Conservation (phyloP, 768 basidiomycete species). For the Crucibulum laeve region DNA sequence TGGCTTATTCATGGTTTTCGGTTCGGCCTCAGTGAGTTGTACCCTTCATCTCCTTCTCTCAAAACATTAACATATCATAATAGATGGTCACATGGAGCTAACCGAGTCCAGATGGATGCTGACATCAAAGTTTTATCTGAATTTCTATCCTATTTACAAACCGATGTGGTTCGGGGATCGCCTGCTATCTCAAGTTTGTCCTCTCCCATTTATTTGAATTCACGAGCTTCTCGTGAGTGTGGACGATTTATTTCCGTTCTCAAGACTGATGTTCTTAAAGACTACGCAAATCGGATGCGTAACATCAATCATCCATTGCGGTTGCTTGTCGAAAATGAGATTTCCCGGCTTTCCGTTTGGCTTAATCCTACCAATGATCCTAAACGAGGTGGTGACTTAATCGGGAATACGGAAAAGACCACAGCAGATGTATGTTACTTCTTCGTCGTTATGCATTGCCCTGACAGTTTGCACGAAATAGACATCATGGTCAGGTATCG, state of each 20-base stretch:
- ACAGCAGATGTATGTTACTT: conserved; percentile 52
- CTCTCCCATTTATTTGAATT: conserved; percentile 39
- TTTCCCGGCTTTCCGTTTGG: conserved; percentile 86
- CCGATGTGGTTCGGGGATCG: conserved; percentile 63
- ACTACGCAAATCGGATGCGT: conserved; percentile 57
- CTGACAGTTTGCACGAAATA: conserved; percentile 17
- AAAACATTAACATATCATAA: conserved; percentile 4
- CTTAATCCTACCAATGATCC: conserved; percentile 78
- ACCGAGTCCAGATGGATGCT: conserved; percentile 83
- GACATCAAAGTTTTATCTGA: conserved; percentile 87
- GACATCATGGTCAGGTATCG: conserved; percentile 62
- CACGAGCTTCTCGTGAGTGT: conserved; percentile 36
- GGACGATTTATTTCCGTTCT: background rate
- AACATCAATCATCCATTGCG: conserved; percentile 72
- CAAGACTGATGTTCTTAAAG: conserved; percentile 22
- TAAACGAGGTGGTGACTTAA: conserved; percentile 60
- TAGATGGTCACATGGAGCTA: conserved; percentile 97
- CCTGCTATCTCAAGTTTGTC: conserved; percentile 60
- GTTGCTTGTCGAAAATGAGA: conserved; percentile 87
- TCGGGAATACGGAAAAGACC: conserved; percentile 46
- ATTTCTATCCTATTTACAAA: conserved; percentile 72
- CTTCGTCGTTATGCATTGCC: background rate
- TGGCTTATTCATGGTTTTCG: conserved; percentile 92
- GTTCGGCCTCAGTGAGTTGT: conserved; percentile 79
- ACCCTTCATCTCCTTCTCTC: background rate